Base-by-base conservation (phyloP, 306 rosid species). In the Astragalus membranaceus region DNA sequence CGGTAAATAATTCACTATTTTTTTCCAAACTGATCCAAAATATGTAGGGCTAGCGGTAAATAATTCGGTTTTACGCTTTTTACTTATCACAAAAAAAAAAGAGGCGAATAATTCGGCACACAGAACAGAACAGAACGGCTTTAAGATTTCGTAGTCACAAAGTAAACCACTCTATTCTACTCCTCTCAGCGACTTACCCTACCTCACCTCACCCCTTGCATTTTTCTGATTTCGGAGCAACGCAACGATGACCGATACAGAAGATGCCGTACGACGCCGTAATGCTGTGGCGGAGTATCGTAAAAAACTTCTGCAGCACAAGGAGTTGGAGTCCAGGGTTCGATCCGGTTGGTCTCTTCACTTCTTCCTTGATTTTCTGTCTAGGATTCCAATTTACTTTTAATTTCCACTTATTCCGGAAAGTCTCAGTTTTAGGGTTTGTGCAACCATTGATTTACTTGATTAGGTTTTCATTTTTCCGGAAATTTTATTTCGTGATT, bases 221-320 rank as follows among this genome's bases (percentile, higher is more conserved):
- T n/a, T 57, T 50, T 43, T 63, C 64, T 54, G 14, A 58, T 53
- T 48, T 52, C 41, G 47, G 41, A 57, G 50, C 47, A 8, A 20
- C 36, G 49, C 78, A 69, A 74, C 77, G 58, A 72, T 92, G 88
- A 46, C 89, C 14, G 99, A 94, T 3, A 52, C 83, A 2, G 99
- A 91, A 2, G 97, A 91, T 23, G 91, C 85, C 10, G 62, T 59
- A 0, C 89, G 95, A 13, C 91, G 97, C 72, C 96, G 90, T 51
- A 84, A 29, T 3, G 89, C 83, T 9, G 83, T 81, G 43, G 78
- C 85, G 3, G 95, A 89, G 0, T 91, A 91, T 76, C 91, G 92
- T 14, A 91, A 89, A 83, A 86, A 87, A 70, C 89, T 91, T 51
- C 95, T 91, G 58, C 92, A 84, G 77, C 96, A 91, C 82, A 94